These are phyloP conservation scores for Francoa sonchifolia DNA, from an alignment of 441 rosid genomes.

Conservation along the genomic window DNA sequence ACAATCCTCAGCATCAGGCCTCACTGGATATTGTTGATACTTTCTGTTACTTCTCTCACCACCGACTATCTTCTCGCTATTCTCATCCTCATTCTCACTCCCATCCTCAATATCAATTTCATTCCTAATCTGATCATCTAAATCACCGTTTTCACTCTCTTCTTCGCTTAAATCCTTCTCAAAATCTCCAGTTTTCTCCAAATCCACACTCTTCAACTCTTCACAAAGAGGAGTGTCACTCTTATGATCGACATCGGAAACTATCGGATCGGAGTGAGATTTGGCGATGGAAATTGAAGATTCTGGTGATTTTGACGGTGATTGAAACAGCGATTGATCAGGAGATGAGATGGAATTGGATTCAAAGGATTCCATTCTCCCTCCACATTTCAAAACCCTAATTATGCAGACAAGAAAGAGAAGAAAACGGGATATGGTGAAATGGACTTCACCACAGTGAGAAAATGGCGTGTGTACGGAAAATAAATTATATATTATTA, in stretches of 20 bases:
- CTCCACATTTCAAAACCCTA: slow-evolving; percentile 35
- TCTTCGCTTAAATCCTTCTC: slow-evolving; percentile 7
- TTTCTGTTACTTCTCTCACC: slow-evolving; percentile 6
- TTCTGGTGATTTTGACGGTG: neutral
- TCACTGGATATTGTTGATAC: slow-evolving; percentile 37
- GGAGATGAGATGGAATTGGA: slow-evolving; percentile 3
- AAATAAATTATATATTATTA: too few relatives aligned
- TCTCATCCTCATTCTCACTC: slow-evolving; percentile 15
- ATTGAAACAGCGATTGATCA: slow-evolving; percentile 1
- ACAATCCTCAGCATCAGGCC: slow-evolving; percentile 82
- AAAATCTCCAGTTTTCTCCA: neutral
- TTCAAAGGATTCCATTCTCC: slow-evolving; percentile 15
- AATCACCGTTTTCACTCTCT: slow-evolving; percentile 3
- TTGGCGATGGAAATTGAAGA: too few relatives aligned
- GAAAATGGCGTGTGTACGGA: too few relatives aligned
- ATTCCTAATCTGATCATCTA: slow-evolving; percentile 6
- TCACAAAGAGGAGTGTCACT: too few relatives aligned
- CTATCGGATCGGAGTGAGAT: too few relatives aligned
- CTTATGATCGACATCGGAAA: too few relatives aligned
- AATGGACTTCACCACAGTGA: too few relatives aligned
- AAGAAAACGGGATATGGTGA: neutral
- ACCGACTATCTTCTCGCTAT: slow-evolving; percentile 14
- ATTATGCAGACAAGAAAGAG: neutral
- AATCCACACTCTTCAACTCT: neutral
- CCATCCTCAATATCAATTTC: slow-evolving; percentile 6